A percentile compares a stretch with the other conserved stretches of the same genome.
These are phyloP conservation scores for Kandelia obovata DNA, from an alignment of 345 rosid genomes.

Conservation along the genomic window DNA sequence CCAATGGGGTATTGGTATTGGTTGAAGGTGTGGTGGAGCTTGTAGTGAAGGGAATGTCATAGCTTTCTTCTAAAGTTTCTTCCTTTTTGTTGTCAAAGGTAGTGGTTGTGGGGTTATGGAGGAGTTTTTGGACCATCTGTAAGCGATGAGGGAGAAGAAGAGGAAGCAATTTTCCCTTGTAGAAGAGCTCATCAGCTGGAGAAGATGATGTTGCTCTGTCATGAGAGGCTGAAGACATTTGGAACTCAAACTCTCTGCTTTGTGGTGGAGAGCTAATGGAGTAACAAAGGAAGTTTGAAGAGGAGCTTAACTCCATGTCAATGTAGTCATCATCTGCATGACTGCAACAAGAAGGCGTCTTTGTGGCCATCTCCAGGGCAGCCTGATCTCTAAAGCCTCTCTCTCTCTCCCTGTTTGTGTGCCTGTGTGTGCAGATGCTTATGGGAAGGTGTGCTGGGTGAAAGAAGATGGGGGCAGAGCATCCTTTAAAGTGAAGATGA, in stretches of 20 bases:
- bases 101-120: conserved; percentile 34
- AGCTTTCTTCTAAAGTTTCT: conserved; percentile 28
- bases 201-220: conserved; percentile 39
- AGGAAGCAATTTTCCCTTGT: conserved; percentile 91
- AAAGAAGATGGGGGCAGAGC: conserved; percentile 24
- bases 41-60: conserved; percentile 19
- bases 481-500: conserved; percentile 42
- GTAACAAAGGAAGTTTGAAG: conserved; percentile 46
- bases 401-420: conserved; percentile 12
- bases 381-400: not conserved
- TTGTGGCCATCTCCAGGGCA: conserved; percentile 8
- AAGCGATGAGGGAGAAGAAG: conserved; percentile 83
- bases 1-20: conserved; percentile 21
- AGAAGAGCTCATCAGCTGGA: conserved; percentile 95
- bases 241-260: conserved; percentile 81
- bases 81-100: conserved; percentile 13
- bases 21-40: conserved; percentile 18
- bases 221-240: conserved; percentile 50
- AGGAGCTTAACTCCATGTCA: conserved; percentile 60
- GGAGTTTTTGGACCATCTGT: conserved; percentile 72
- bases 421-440: conserved; percentile 18
- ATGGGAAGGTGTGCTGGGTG: conserved; percentile 31
- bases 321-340: conserved; percentile 63
- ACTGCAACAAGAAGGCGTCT: not conserved
- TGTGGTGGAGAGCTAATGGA: conserved; percentile 57